These are phyloP conservation scores for Coemansia sp. DNA, from an alignment of 192 early-diverging fungal genomes.

Conservation along the genomic window DNA sequence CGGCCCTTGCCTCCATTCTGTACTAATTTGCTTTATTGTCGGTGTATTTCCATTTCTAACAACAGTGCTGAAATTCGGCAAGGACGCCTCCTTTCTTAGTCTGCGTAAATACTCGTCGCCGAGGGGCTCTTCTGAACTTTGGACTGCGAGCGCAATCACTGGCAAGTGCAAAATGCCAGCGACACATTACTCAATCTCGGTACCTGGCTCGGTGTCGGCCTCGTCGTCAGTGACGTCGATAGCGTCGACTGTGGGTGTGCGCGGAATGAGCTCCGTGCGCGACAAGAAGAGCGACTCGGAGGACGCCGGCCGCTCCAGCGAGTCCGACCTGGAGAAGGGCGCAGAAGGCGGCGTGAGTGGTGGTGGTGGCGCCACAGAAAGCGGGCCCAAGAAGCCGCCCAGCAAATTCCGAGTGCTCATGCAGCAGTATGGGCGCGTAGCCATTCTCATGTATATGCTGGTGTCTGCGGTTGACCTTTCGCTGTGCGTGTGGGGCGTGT, in stretches of 20 bases:
- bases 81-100: background rate
- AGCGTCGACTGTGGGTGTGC: conserved; percentile 29
- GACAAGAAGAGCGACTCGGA: conserved; percentile 5
- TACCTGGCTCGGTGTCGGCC: conserved; percentile 21
- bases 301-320: background rate
- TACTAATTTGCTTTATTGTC: background rate
- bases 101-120: conserved; percentile 1
- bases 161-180: conserved; percentile 12
- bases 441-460: conserved; percentile 39
- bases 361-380: background rate
- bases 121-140: background rate
- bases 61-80: too few relatives aligned
- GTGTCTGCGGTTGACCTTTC: conserved; percentile 46
- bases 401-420: conserved; percentile 45
- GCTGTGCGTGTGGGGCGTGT: conserved; percentile 49
- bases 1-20: too few relatives aligned
- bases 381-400: conserved; percentile 37
- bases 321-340: conserved; percentile 20
- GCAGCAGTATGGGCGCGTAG: conserved; percentile 53
- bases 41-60: too few relatives aligned
- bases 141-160: background rate
- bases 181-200: conserved; percentile 35
- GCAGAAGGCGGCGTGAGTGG: conserved; percentile 4
- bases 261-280: conserved; percentile 20
- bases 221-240: conserved; percentile 27